Base-by-base conservation (phyloP, 164 flowering plant species). In the Kalanchoe fedtschenkoi region DNA sequence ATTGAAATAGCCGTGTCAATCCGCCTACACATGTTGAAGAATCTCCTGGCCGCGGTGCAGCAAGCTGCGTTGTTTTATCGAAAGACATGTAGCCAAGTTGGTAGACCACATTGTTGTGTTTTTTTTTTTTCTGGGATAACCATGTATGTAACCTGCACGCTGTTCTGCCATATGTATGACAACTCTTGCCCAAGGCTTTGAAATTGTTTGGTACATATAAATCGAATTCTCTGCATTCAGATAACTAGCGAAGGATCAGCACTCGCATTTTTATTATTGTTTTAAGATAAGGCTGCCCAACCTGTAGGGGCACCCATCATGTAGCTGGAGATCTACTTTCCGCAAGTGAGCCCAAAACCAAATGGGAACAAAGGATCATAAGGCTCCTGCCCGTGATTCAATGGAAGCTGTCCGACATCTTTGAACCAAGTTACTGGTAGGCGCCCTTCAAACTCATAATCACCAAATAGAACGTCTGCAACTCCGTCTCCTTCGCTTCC, bases 401-500 rank as follows among this genome's bases (percentile, higher is more conserved):
- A 42, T 9, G 97, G 97, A 56, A 91, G 72, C 68, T 86, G 91
- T 28, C 80, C 79, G 15, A 79, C 84, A 1, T 58, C 75, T 73
- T 68, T 85, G 62, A 85, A 83, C 96, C 97, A 91, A 17, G 91
- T 70, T 47, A 80, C 73, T 5, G 96, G 96, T 43, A 86, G 82
- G 34, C 58, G 42, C 24, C 97, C 96, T 9, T 64, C 64, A 65
- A 88, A 91, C 6, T 76, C 89, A 69, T 78, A 77, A 67, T 86
- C 91, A 41, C 96, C 91, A 56, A 88, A 88, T 15, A 88, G 22
- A 41, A 88, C 93, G 72, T 91, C 97, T 4, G 88, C 60, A 14
- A 91, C 68, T 61, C 97, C 93, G 10, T 1, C 58, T 46, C 93
- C 89, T 74, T 91, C 96, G 51, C 72, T 88, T 58, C 97, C 95